These are phyloP conservation scores for Suillus occidentalis DNA, from an alignment of 768 basidiomycete genomes.

Conservation along the genomic window DNA sequence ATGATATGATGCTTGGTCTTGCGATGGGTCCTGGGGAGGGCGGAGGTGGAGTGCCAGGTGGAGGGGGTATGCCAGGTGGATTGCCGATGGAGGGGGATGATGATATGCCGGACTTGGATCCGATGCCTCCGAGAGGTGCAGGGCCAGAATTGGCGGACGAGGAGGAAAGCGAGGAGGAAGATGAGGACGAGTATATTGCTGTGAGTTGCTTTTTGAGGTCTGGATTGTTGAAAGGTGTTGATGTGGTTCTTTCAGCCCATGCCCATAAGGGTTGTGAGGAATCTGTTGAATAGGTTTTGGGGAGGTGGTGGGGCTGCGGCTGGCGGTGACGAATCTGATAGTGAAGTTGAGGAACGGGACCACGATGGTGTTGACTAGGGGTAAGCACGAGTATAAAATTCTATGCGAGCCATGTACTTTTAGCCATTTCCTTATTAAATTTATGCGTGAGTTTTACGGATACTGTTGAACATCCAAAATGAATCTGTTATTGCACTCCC, in stretches of 20 bases:
- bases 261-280: constrained; percentile 56
- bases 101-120: constrained; percentile 5
- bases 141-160: constrained; percentile 22
- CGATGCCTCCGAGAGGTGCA: background rate
- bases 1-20: constrained; percentile 55
- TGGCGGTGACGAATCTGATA: constrained; percentile 15
- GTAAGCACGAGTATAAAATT: too few species aligned
- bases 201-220: constrained; percentile 36
- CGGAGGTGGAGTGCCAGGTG: constrained; percentile 27
- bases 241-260: constrained; percentile 44
- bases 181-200: constrained; percentile 45
- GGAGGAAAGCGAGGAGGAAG: constrained; percentile 38
- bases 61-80: constrained; percentile 39
- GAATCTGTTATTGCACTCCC: background rate
- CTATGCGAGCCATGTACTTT: background rate
- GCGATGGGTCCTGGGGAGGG: constrained; percentile 38
- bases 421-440: background rate
- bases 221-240: background rate
- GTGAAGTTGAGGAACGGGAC: constrained; percentile 5
- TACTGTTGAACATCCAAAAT: background rate
- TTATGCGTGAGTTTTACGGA: background rate
- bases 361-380: constrained; percentile 4
- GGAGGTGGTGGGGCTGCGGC: constrained; percentile 35
- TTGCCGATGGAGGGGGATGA: constrained; percentile 45
- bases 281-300: constrained; percentile 62